A percentile compares a stretch with the other conserved stretches of the same genome.
phyloP scores from a whole-genome alignment of 768 basidiomycete genomes.

The Pluteus cervinus region DNA sequence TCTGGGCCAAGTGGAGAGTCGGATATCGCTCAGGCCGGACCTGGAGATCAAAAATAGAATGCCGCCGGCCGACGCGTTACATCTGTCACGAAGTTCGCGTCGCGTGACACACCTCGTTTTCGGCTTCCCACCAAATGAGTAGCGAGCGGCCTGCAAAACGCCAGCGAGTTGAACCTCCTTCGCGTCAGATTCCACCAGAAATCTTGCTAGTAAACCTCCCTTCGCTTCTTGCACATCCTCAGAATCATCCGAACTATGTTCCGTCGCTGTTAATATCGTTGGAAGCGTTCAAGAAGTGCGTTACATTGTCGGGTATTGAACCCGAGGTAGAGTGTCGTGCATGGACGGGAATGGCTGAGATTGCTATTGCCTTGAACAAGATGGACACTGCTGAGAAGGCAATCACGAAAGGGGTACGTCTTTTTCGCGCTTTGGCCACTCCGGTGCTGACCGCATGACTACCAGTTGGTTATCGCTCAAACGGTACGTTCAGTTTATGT shows the following conservation, averaged over 20 bases:
- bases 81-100: too few species aligned
- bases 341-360: constrained; percentile 64
- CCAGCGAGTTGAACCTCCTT: constrained; percentile 2
- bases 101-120: too few species aligned
- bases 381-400: constrained; percentile 61
- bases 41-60: too few species aligned
- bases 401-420: constrained; percentile 62
- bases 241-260: constrained; percentile 49
- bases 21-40: too few species aligned
- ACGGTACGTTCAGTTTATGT: constrained; percentile 35
- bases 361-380: constrained; percentile 51
- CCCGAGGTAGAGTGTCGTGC: constrained; percentile 63
- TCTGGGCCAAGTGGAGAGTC: too few species aligned
- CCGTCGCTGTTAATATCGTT: constrained; percentile 52
- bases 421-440: constrained; percentile 2
- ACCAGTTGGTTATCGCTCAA: constrained; percentile 48
- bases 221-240: constrained; percentile 54
- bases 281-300: constrained; percentile 49
- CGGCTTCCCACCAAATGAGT: too few species aligned
- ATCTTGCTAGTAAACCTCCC: constrained; percentile 60
- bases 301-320: constrained; percentile 42
- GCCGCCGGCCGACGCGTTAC: too few species aligned
- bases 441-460: constrained; percentile 3
- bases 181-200: constrained; percentile 24
- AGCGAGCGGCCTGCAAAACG: constrained; percentile 9